Evolutionary conservation across 2,329 filamentous ascomycete genomes (phyloP).

Genomic region (Cladorrhinum sp.): DNA sequence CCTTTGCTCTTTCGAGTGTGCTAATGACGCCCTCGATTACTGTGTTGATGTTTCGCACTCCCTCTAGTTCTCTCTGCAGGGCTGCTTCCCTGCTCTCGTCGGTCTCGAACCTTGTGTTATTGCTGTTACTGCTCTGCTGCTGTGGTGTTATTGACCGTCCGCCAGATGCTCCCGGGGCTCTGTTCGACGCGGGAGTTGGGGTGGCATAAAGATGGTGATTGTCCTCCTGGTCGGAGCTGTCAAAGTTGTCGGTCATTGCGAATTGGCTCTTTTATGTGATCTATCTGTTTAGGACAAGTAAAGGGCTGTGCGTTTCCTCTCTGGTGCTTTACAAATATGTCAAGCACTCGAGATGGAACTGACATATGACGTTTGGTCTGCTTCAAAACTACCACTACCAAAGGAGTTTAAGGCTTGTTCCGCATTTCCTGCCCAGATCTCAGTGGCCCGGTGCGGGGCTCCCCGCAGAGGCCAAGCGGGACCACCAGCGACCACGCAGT

Average conservation of each 20-base stretch:
- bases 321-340: background rate
- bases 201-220: constrained; percentile 31
- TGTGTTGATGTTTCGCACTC: constrained; percentile 80
- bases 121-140: constrained; percentile 31
- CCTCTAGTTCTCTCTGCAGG: constrained; percentile 75
- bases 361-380: background rate
- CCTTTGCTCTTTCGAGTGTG: constrained; percentile 68
- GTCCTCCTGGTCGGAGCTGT: constrained; percentile 42
- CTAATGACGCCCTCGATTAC: constrained; percentile 77
- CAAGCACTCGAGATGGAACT: background rate
- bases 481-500: too few species aligned
- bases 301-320: too few species aligned
- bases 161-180: too few species aligned
- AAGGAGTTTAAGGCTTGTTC: too few species aligned
- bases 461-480: too few species aligned
- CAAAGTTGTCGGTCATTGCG: constrained; percentile 43
- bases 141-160: constrained; percentile 41
- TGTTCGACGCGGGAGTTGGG: constrained; percentile 10
- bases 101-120: constrained; percentile 52
- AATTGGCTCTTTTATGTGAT: background rate
- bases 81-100: constrained; percentile 69
- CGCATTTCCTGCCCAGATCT: too few species aligned
- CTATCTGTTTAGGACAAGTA: background rate
- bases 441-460: too few species aligned
- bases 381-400: too few species aligned